Percentiles rank a stretch among this genome's conserved stretches.
These are phyloP conservation scores for Gossypium turneri DNA, from an alignment of 345 rosid species.

Conservation along the genomic window DNA sequence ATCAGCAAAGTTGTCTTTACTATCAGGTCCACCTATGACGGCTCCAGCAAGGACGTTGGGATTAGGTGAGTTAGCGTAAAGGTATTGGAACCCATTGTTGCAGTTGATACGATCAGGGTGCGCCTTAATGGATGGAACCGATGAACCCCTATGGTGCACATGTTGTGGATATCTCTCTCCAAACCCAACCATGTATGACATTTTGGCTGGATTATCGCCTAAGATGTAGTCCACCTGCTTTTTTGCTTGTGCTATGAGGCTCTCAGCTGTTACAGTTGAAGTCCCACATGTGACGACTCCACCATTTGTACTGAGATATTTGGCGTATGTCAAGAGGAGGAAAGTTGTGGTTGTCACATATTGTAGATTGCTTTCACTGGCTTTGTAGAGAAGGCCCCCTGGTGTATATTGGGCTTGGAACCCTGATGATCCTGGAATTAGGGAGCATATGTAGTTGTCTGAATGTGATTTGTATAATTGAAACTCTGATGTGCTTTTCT, in stretches of 20 bases:
- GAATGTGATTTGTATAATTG: conserved; percentile 56
- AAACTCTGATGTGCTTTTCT: conserved; percentile 40
- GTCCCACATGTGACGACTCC: conserved; percentile 40
- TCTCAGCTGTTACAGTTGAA: conserved; percentile 32
- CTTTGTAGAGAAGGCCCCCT: conserved; percentile 68
- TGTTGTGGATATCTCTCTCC: conserved; percentile 66
- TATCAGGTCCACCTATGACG: conserved; percentile 64
- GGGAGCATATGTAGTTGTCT: conserved; percentile 65
- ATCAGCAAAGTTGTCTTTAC: conserved; percentile 47
- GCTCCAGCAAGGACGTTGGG: conserved; percentile 66
- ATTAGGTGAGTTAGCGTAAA: conserved; percentile 43
- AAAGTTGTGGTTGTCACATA: conserved; percentile 59
- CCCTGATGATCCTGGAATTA: conserved; percentile 51
- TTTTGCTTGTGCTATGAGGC: conserved; percentile 48
- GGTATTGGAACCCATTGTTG: conserved; percentile 48
- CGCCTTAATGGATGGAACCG: conserved; percentile 52
- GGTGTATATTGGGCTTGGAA: conserved; percentile 69
- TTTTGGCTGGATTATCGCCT: conserved; percentile 73
- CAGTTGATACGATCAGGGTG: conserved; percentile 54
- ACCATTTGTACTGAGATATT: conserved; percentile 47
- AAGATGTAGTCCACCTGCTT: conserved; percentile 79
- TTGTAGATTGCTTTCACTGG: conserved; percentile 61
- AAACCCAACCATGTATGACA: conserved; percentile 92
- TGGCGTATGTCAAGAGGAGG: conserved; percentile 60
- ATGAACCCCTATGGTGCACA: conserved; percentile 89